phyloP scores from a whole-genome alignment of 2,329 filamentous ascomycete species.

The Fusarium sp. region DNA sequence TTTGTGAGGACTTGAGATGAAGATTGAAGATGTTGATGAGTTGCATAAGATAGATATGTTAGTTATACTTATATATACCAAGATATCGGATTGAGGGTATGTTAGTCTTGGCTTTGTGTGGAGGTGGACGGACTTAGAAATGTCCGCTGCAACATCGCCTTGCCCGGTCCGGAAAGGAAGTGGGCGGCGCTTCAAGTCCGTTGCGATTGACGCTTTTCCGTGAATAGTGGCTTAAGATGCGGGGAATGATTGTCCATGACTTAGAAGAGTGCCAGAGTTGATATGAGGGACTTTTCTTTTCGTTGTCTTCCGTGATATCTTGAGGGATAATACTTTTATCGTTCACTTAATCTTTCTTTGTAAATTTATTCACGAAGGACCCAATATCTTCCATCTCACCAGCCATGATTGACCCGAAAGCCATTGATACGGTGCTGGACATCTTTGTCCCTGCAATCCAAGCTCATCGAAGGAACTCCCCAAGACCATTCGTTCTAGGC shows the following conservation, averaged over 20 bases:
- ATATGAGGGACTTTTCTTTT: not conserved
- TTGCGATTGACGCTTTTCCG: not conserved
- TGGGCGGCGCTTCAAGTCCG: conserved; percentile 6
- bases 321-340: not conserved
- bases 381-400: too few species aligned
- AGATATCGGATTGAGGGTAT: conserved; percentile 5
- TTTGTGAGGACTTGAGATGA: not conserved
- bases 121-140: conserved; percentile 19
- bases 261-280: not conserved
- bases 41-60: not conserved
- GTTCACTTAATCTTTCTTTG: not conserved
- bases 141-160: conserved; percentile 13
- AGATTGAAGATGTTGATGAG: not conserved
- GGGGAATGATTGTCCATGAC: conserved; percentile 5
- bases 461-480: conserved; percentile 10
- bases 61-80: not conserved
- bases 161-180: not conserved
- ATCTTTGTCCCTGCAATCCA: conserved; percentile 30
- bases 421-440: conserved; percentile 29
- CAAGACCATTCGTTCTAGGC: conserved; percentile 33
- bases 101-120: conserved; percentile 15
- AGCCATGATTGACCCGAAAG: conserved; percentile 36
- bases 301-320: not conserved
- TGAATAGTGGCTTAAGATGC: conserved; percentile 2
- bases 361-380: not conserved